Base-by-base conservation (phyloP, 768 basidiomycete genomes). In the Candolleomyces eurysporus region DNA sequence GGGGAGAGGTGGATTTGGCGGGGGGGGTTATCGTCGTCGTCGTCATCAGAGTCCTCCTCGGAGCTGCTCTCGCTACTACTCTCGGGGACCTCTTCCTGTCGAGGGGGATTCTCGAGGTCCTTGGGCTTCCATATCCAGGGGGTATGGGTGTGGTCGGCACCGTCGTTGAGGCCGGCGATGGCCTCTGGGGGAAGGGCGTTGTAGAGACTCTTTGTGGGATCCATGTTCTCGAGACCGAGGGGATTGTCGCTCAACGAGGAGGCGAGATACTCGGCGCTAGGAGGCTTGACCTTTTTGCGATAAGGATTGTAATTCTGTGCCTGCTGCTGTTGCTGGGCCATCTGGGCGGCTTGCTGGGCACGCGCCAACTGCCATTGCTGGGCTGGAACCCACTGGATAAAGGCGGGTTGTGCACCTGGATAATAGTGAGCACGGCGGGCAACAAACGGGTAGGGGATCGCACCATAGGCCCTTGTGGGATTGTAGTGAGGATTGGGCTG, bases 51-150 rank as follows among this genome's bases (percentile, higher is more conserved):
- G 55, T 36, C 58, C 14, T 56, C 57, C 32, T 46, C 49, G 60
- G 51, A 63, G 42, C 32, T 57, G 55, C 57, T 46, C 7, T 70
- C 63, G 30, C 30, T 36, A 42, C 64, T 57, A 26, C 31, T 30
- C 4, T 40, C 43, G 5, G 26, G 36, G 39, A 40, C 9, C 48
- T 46, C 48, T 17, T 58, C 66, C 32, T 65, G 65, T 2, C 66
- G 72, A 11, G 68, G 63, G 30, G 77, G 73, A 39, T 76, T 68
- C 9, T 68, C 61, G 21, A 86, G 73, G 60, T 75, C 73, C 40
- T 78, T 68, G 26, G 87, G 83, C 71, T 80, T 85, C 90, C 90
- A 91, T 59, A 90, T 80, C 89, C 89, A 91, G 8, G 90, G 90
- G 0, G 90, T 90, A 14, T 81, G 76, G 6, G 11, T 42, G 46